Evolutionary conservation across 768 basidiomycete species (phyloP).

Genomic region (Cystobasidium onofrii): DNA sequence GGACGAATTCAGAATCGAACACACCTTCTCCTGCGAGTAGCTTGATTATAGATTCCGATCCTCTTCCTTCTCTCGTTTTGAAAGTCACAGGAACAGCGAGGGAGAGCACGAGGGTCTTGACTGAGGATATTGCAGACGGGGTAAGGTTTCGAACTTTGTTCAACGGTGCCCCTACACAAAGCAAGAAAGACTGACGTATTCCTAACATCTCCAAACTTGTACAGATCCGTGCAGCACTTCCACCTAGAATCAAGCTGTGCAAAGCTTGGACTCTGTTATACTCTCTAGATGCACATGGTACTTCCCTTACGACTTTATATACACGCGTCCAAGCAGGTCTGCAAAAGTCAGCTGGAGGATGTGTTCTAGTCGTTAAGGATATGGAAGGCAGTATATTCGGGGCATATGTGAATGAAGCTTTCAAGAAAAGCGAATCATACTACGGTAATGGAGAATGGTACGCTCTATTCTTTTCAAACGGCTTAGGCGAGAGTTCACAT

Average conservation of each 20-base stretch:
- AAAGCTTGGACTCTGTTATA: conserved; percentile 70
- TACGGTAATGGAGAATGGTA: conserved; percentile 77
- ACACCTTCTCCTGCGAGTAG: conserved; percentile 7
- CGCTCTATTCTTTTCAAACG: too few species aligned
- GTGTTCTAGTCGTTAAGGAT: conserved; percentile 61
- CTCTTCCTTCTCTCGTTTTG: background rate
- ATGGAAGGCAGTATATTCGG: conserved; percentile 64
- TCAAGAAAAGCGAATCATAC: conserved; percentile 59
- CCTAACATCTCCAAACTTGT: too few species aligned
- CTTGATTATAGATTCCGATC: conserved; percentile 17
- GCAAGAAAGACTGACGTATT: too few species aligned
- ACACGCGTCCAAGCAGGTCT: conserved; percentile 42
- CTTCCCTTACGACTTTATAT: conserved; percentile 82
- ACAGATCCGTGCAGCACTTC: conserved; percentile 58
- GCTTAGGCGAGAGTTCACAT: too few species aligned
- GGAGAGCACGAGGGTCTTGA: background rate
- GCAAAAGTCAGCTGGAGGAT: conserved; percentile 48
- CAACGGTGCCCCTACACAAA: too few species aligned
- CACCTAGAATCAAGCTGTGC: conserved; percentile 64
- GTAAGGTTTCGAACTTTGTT: too few species aligned
- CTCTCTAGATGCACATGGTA: conserved; percentile 89
- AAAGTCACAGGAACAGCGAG: background rate
- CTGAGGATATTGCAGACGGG: conserved; percentile 24
- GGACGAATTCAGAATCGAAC: background rate
- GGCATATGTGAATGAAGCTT: conserved; percentile 68